A percentile compares a stretch with the other conserved stretches of the same genome.
Conservation (phyloP, 2,329 filamentous ascomycete genomes). For the Trichoderma endophyticum region DNA sequence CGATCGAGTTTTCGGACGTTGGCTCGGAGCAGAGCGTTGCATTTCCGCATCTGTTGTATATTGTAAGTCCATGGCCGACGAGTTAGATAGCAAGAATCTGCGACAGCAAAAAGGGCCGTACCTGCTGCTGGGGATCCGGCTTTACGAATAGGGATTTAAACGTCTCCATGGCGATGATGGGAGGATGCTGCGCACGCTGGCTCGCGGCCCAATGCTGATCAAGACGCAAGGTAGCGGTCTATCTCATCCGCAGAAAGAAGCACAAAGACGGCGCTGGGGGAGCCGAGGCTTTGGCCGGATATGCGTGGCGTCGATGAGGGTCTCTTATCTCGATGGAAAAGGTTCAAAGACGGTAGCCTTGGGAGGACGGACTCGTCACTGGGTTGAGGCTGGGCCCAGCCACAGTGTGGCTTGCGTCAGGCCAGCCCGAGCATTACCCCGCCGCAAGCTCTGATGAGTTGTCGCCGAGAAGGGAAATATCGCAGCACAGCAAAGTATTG, state of each 20-base stretch:
- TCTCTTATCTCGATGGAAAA: neutral
- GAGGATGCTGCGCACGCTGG: neutral
- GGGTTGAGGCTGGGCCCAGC: conserved; percentile 3
- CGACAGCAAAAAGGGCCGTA: conserved; percentile 40
- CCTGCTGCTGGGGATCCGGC: conserved; percentile 90
- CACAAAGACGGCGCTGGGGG: neutral
- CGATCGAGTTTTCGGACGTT: conserved; percentile 95
- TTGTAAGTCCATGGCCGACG: neutral
- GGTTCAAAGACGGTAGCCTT: neutral
- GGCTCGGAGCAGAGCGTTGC: conserved; percentile 81
- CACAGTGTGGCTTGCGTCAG: conserved; percentile 10
- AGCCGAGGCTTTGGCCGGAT: neutral
- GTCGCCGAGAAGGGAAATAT: neutral
- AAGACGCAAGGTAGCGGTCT: neutral
- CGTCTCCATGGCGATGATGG: conserved; percentile 67
- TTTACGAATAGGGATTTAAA: conserved; percentile 84
- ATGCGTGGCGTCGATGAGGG: neutral
- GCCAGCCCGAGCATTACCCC: neutral
- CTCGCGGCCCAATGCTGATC: conserved; percentile 1
- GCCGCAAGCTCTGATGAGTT: conserved; percentile 3
- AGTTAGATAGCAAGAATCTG: neutral
- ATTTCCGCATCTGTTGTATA: conserved; percentile 77
- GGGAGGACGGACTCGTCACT: neutral
- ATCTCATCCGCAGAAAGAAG: neutral
- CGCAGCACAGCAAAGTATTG: neutral